A percentile compares a stretch with the other conserved stretches of the same genome.
phyloP scores from a whole-genome alignment of 2,329 filamentous ascomycete species.

The Paracoccidioides brasiliensis region DNA sequence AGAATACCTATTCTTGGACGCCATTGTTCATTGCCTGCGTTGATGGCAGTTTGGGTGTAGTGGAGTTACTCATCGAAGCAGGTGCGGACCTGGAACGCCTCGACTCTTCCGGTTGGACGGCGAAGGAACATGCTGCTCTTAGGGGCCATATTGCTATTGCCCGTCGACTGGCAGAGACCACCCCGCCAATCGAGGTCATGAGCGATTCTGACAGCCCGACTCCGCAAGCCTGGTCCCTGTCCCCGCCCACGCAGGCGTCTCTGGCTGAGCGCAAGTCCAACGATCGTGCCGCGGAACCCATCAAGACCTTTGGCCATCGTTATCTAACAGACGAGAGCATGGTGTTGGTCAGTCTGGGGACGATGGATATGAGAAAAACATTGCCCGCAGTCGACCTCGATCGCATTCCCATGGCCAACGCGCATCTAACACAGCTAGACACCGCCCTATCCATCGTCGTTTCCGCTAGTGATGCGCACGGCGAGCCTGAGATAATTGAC shows the following conservation, averaged over 20 bases:
- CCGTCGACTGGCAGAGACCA: slow-evolving; percentile 49
- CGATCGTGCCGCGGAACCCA: slow-evolving; percentile 52
- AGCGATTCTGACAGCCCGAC: slow-evolving; percentile 18
- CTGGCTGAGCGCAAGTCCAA: slow-evolving; percentile 33
- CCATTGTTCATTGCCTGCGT: slow-evolving; percentile 88
- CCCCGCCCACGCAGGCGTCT: slow-evolving; percentile 25
- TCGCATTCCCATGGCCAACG: slow-evolving; percentile 71
- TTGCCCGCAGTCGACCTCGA: slow-evolving; percentile 74
- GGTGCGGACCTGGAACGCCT: slow-evolving; percentile 61
- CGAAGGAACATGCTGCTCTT: slow-evolving; percentile 82
- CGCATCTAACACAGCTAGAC: slow-evolving; percentile 84
- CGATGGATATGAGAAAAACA: slow-evolving; percentile 82
- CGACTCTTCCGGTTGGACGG: slow-evolving; percentile 87
- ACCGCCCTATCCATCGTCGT: slow-evolving; percentile 87
- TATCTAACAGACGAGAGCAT: slow-evolving; percentile 84
- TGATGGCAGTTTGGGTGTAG: slow-evolving; percentile 66
- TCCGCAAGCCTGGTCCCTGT: slow-evolving; percentile 22
- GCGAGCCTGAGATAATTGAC: slow-evolving; percentile 81
- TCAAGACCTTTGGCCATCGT: slow-evolving; percentile 92
- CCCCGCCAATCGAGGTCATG: slow-evolving; percentile 18
- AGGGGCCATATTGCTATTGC: slow-evolving; percentile 79
- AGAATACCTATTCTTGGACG: slow-evolving; percentile 85
- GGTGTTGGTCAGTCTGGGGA: slow-evolving; percentile 82
- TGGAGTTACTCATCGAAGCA: slow-evolving; percentile 62
- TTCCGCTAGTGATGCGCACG: slow-evolving; percentile 69